A percentile compares a stretch with the other conserved stretches of the same genome.
Evolutionary conservation across 2,329 filamentous ascomycete species (phyloP).

Genomic region (Ascochyta clinopodiicola): DNA sequence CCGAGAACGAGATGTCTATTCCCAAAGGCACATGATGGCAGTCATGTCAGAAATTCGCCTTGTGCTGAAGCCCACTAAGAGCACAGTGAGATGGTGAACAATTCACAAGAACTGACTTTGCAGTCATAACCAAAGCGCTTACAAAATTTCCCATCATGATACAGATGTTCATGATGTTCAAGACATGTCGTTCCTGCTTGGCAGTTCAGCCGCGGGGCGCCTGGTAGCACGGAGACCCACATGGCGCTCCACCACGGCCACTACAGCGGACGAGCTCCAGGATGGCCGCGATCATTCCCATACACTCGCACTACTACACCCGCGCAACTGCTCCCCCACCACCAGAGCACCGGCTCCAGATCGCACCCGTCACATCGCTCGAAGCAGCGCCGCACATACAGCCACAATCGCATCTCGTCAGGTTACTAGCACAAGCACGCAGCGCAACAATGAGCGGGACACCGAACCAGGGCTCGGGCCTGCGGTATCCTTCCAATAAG

Average conservation of each 20-base stretch:
- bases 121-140: no score
- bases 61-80: no score
- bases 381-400: slow-evolving; percentile 13
- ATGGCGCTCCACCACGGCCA: slow-evolving; percentile 24
- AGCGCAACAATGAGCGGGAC: slow-evolving; percentile 35
- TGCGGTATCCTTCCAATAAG: slow-evolving; percentile 88
- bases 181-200: slow-evolving; percentile 11
- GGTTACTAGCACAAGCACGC: slow-evolving; percentile 15
- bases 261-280: slow-evolving; percentile 16
- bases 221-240: slow-evolving; percentile 30
- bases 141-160: neutral
- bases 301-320: slow-evolving; percentile 20
- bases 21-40: no score
- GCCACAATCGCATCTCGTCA: slow-evolving; percentile 9
- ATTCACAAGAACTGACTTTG: no score
- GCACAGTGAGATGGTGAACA: no score
- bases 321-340: slow-evolving; percentile 19
- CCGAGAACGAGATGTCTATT: no score
- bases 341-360: slow-evolving; percentile 4
- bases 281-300: slow-evolving; percentile 33
- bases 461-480: slow-evolving; percentile 54
- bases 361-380: slow-evolving; percentile 11
- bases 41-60: no score
- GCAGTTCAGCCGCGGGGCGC: slow-evolving; percentile 20
- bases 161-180: neutral